Evolutionary conservation across 2,329 filamentous ascomycete genomes (phyloP).

Genomic region (Aspergillus fischeri): DNA sequence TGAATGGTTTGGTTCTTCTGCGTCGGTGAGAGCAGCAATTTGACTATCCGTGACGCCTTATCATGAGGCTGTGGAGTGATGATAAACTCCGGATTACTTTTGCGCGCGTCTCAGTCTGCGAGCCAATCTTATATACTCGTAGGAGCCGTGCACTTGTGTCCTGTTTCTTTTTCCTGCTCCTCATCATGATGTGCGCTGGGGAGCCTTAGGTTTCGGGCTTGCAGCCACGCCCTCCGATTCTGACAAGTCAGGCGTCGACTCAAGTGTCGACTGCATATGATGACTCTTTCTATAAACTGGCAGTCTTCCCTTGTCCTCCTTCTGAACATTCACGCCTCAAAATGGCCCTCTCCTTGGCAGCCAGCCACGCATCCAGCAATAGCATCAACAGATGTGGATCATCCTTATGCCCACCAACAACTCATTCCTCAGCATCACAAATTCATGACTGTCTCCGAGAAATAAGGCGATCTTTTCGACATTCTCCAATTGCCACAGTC

Average conservation of each 20-base stretch:
- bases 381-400: background rate
- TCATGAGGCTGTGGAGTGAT: constrained; percentile 22
- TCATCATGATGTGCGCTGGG: background rate
- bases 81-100: constrained; percentile 1
- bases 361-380: background rate
- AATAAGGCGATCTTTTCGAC: background rate
- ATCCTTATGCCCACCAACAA: background rate
- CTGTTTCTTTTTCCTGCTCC: background rate
- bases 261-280: background rate
- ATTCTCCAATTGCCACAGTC: background rate
- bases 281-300: background rate
- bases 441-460: background rate
- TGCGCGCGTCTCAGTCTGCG: background rate
- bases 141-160: background rate
- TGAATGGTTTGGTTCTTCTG: no score
- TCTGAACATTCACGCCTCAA: background rate
- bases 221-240: background rate
- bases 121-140: background rate
- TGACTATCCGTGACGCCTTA: constrained; percentile 21
- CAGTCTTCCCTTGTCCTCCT: background rate
- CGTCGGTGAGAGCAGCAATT: background rate
- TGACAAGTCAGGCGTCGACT: background rate
- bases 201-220: background rate
- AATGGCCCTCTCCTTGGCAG: background rate
- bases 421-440: background rate